These are phyloP conservation scores for Kazachstania africana DNA, from an alignment of 805 yeast genomes.

Conservation along the genomic window DNA sequence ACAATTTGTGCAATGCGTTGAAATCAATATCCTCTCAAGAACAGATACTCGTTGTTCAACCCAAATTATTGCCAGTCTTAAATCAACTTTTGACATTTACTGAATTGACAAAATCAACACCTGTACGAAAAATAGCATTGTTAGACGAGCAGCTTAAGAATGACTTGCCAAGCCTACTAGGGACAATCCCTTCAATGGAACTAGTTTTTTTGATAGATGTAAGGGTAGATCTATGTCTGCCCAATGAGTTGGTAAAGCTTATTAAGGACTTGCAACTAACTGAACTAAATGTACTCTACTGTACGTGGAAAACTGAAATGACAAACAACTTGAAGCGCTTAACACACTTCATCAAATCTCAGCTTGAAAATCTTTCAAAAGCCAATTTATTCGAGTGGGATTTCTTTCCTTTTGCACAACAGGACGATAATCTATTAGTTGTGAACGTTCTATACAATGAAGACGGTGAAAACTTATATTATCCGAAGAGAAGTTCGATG, in stretches of 20 bases:
- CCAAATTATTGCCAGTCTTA: conserved; percentile 10
- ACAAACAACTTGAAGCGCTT: conserved; percentile 4
- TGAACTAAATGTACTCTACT: conserved; percentile 7
- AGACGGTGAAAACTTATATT: conserved; percentile 18
- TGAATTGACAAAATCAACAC: conserved; percentile 17
- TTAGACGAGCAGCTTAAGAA: conserved; percentile 11
- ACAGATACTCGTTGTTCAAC: conserved; percentile 16
- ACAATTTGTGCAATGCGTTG: conserved; percentile 9
- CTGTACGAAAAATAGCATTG: conserved; percentile 17
- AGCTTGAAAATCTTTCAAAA: conserved; percentile 4
- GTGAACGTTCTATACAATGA: conserved; percentile 14
- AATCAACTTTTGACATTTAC: conserved; percentile 18
- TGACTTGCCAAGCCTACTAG: conserved; percentile 9
- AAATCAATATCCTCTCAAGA: conserved; percentile 8
- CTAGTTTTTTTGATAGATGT: conserved; percentile 20
- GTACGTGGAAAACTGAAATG: conserved; percentile 11
- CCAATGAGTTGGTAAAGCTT: conserved; percentile 4
- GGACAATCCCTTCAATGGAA: conserved; percentile 5
- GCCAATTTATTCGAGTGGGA: conserved; percentile 12
- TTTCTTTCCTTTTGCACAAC: conserved; percentile 15
- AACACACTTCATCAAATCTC: conserved; percentile 18
- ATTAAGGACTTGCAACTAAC: conserved; percentile 1
- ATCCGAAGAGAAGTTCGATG: conserved; percentile 12
- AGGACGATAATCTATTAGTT: conserved; percentile 20
- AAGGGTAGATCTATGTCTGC: conserved; percentile 14